phyloP scores from a whole-genome alignment of 495 filamentous ascomycete genomes.

The Cercophora newfieldiana region DNA sequence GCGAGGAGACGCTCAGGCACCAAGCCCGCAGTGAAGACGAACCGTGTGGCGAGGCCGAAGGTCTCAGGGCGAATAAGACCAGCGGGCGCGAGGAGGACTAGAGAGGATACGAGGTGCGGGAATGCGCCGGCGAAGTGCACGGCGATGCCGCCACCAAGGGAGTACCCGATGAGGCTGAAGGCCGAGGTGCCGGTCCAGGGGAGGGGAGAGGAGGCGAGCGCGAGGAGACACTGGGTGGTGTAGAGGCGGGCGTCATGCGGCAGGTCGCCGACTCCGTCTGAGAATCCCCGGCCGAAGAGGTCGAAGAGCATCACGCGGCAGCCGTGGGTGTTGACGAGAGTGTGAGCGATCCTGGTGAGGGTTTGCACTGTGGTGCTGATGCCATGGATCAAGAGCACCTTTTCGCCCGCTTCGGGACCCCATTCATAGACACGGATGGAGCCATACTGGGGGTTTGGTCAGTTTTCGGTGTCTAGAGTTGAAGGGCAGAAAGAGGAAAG shows the following conservation, averaged over 20 bases:
- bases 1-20: slow-evolving; percentile 41
- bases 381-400: slow-evolving; percentile 81
- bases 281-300: slow-evolving; percentile 79
- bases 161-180: slow-evolving; percentile 80
- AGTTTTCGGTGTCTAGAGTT: background rate
- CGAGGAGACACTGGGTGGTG: slow-evolving; percentile 69
- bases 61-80: slow-evolving; percentile 70
- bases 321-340: slow-evolving; percentile 64
- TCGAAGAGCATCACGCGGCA: slow-evolving; percentile 84
- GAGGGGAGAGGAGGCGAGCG: slow-evolving; percentile 67
- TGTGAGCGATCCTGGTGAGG: slow-evolving; percentile 65
- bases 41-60: slow-evolving; percentile 56
- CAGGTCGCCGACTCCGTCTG: slow-evolving; percentile 64
- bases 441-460: slow-evolving; percentile 61
- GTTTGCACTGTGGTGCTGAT: slow-evolving; percentile 82
- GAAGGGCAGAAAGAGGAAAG: background rate
- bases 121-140: slow-evolving; percentile 73
- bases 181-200: slow-evolving; percentile 61
- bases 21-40: slow-evolving; percentile 61
- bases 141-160: slow-evolving; percentile 77
- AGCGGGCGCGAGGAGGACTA: slow-evolving; percentile 73
- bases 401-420: slow-evolving; percentile 76
- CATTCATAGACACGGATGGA: slow-evolving; percentile 84
- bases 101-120: slow-evolving; percentile 61
- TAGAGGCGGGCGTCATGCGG: slow-evolving; percentile 76